Base-by-base conservation (phyloP, 202 grass and related monocot species). In the Setaria viridis region DNA sequence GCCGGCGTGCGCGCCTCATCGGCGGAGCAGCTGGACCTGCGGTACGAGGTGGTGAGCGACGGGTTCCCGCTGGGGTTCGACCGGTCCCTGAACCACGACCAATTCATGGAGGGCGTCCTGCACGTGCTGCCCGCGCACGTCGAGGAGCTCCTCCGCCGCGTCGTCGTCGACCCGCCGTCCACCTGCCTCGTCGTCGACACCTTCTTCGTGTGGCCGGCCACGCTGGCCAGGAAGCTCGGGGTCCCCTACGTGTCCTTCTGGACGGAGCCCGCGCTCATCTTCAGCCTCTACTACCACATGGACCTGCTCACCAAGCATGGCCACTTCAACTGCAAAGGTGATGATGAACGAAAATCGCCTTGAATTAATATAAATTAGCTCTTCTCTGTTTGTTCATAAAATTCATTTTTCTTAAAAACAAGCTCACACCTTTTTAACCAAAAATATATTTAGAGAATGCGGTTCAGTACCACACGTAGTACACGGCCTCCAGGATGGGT, bases 201-300 rank as follows among this genome's bases (percentile, higher is more conserved):
- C 7, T 92, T 92, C 85, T 94, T 90, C 86, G 89, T 94, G 0
- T 97, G 94, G 91, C 87, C 89, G 1, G 86, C 91, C 13, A 79
- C 87, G 16, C 64, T 93, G 21, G 86, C 78, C 11, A 78, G 80
- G 77, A 97, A 89, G 83, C 67, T 94, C 8, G 87, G 77, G 16
- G 45, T 94, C 12, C 80, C 67, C 21, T 94, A 97, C 62, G 81
- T 91, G 30, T 96, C 94, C 7, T 95, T 93, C 76, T 95, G 91
- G 94, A 95, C 91, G 4, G 91, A 97, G 80, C 87, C 94, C 0
- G 90, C 91, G 9, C 66, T 97, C 67, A 77, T 97, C 80, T 94
- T 94, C 84, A 58, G 41, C 15, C 85, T 97, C 65, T 94, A 97
- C 72, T 87, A 80, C 79, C 91, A 94, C 80, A 76, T 89, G 85